Percentiles rank a stretch among this genome's conserved stretches.
phyloP scores from a whole-genome alignment of 2,329 filamentous ascomycete genomes.

The Boeremia exigua region DNA sequence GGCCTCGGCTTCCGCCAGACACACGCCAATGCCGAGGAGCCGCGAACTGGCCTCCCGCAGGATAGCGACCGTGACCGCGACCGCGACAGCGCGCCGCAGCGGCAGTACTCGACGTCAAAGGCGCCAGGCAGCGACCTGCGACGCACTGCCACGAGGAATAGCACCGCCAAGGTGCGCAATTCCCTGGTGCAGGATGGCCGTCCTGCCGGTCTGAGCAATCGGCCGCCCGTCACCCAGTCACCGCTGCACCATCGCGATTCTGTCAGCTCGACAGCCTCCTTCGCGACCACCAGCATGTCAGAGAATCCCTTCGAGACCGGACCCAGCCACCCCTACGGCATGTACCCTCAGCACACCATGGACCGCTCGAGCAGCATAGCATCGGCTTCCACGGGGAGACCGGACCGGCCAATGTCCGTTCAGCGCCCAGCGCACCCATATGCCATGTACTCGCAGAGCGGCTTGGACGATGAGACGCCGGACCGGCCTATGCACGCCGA shows the following conservation, averaged over 20 bases:
- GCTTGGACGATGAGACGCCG: constrained; percentile 56
- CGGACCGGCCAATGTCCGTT: constrained; percentile 64
- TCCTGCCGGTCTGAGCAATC: constrained; percentile 25
- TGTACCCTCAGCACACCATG: constrained; percentile 75
- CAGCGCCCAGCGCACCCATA: constrained; percentile 83
- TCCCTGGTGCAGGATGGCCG: constrained; percentile 31
- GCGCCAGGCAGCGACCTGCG: constrained; percentile 34
- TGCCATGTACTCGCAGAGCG: constrained; percentile 82
- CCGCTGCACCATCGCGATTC: constrained; percentile 44
- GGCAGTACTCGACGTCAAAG: constrained; percentile 30
- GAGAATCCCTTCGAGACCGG: constrained; percentile 74
- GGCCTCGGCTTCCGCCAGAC: constrained; percentile 55
- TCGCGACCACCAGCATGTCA: constrained; percentile 49
- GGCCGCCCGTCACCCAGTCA: constrained; percentile 31
- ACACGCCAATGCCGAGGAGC: constrained; percentile 32
- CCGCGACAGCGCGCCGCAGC: constrained; percentile 21
- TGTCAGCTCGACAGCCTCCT: constrained; percentile 51
- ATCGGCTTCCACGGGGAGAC: constrained; percentile 72
- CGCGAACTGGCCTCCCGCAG: constrained; percentile 17
- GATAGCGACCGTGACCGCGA: constrained; percentile 25
- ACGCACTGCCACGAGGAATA: constrained; percentile 45
- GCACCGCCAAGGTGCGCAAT: constrained; percentile 44
- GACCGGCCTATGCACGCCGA: constrained; percentile 29
- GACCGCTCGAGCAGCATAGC: constrained; percentile 68
- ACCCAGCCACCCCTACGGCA: constrained; percentile 82